Evolutionary conservation across 23 red algal genomes (phyloP), one percentile per base, ranked within the genome.

Genomic region (Rhodosorus marinus): DNA sequence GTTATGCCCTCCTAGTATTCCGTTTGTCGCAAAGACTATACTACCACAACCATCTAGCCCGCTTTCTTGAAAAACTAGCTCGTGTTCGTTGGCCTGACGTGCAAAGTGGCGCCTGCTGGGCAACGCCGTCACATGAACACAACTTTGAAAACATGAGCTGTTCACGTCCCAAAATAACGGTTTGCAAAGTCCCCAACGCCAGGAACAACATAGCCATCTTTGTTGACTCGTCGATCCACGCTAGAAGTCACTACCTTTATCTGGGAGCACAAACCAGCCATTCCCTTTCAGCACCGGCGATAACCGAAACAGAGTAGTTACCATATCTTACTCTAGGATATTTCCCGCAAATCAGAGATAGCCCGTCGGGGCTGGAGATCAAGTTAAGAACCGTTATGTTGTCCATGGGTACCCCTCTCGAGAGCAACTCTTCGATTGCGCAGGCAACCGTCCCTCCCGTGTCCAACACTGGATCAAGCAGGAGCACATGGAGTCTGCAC

Each of bases 401-500:
- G 7, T 77, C 72, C 38, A 80, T 72, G 25, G 51, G 36, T 36
- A 79, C 85, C 21, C 90, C 64, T 14, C 75, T 43, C 2, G 49
- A 43, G 20, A 41, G 35, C 34, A 98, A 57, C 8, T 72, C 57
- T 24, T 49, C 66, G 8, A 98, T 22, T 31, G 78, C 90, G n/a
- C 41, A 70, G 24, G 65, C 64, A 32, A 76, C 66, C 31, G 36
- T 81, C 5, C 25, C 31, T 14, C 90, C 90, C 31, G 51, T 70
- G 47, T 81, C 52, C 19, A 98, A 63, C 26, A 98, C 75, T n/a
- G 90, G 90, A 33, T 75, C 70, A 60, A 98, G 49, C 65, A 98
- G 34, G 34, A 98, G 69, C 52, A 98, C 65, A 26, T 74, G 64
- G 6, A 66, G 59, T 4, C 60, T 29, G 19, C 21, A 28, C 4